A percentile compares a stretch with the other conserved stretches of the same genome.
Evolutionary conservation across 2,329 filamentous ascomycete species (phyloP).

Genomic region (Westerdykella aurantiaca): DNA sequence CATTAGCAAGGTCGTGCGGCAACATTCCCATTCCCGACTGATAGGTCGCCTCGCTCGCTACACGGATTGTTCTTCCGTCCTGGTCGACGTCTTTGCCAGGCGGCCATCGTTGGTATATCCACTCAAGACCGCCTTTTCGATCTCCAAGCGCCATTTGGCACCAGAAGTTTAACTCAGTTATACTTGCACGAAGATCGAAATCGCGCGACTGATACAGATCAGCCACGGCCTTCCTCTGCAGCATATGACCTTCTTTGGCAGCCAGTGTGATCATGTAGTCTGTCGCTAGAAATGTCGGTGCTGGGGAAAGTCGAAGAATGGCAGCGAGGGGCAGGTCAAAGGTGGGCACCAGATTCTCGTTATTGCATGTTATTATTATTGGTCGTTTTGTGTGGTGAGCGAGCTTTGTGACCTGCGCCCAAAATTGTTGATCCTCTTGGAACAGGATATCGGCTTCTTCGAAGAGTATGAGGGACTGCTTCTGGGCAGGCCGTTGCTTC

Average conservation of each 20-base stretch:
- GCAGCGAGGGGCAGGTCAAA: conserved; percentile 73
- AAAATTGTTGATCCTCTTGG: conserved; percentile 94
- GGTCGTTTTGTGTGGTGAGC: conserved; percentile 82
- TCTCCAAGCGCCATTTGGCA: conserved; percentile 95
- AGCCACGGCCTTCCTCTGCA: conserved; percentile 61
- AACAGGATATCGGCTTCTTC: conserved; percentile 93
- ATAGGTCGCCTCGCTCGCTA: conserved; percentile 78
- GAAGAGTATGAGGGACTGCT: conserved; percentile 87
- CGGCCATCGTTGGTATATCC: conserved; percentile 78
- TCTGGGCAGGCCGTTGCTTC: conserved; percentile 52
- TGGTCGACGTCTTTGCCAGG: conserved; percentile 63
- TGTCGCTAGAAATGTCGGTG: conserved; percentile 61
- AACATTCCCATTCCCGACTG: conserved; percentile 70
- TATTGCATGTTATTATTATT: conserved; percentile 91
- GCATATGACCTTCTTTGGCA: conserved; percentile 80
- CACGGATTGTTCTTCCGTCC: conserved; percentile 62
- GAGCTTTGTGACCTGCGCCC: conserved; percentile 71
- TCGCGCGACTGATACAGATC: conserved; percentile 64
- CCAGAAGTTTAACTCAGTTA: conserved; percentile 89
- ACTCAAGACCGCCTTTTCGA: conserved; percentile 78
- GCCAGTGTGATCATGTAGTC: conserved; percentile 79
- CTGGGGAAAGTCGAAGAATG: conserved; percentile 68
- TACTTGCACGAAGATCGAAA: conserved; percentile 70
- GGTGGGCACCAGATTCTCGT: conserved; percentile 75
- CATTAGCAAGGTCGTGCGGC: conserved; percentile 53